Base-by-base conservation (phyloP, 2,329 filamentous ascomycete species). In the Cucurbitaria berberidis region DNA sequence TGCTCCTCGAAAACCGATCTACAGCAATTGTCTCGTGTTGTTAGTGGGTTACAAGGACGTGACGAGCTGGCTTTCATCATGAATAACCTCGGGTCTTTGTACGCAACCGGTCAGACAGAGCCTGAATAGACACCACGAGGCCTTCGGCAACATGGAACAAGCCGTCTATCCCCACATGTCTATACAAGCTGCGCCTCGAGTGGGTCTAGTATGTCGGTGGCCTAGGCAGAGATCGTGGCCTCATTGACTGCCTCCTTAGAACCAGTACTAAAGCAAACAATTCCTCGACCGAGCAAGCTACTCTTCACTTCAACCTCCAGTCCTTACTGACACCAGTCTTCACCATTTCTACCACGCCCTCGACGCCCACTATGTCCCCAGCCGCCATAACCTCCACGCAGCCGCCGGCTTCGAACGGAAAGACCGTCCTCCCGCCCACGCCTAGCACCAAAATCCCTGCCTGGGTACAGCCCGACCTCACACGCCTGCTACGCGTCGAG, bases 381-480 rank as follows among this genome's bases (percentile, higher is more conserved):
- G 54, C 69, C 27, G 69, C 67, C 22, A 59, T 71, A 39, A 54
- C 56, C 21, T 61, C 55, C 18, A 49, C 58, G 50, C 41, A 51
- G 10, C 60, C 63, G 24, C 45, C 57, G 9, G 46, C 65, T 24
- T 46, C 61, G 9, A 69, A 61, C 48, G 57, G 61, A 36, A 68
- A 62, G 38, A 45, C 60, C 34, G 48, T 58, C 42, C 64, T 62
- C 11, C 55, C 63, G 8, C 51, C 67, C 19, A 48, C 44, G 5
- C 32, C 45, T 5, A 51, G 48, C 54, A 47, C 62, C 1, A 52
- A 54, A 16, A 59, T 74, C 29, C 72, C 72, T 5, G 69, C 72
- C 3, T 74, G 72, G 72, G 72, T 74, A 0, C 53, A 68, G 34
- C 72, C 72, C 30, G 72, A 76, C 57, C 75, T 80, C 48, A 50